A percentile compares a stretch with the other conserved stretches of the same genome.
Conservation (phyloP, 305 asterid species). For the Fraxinus nigra region DNA sequence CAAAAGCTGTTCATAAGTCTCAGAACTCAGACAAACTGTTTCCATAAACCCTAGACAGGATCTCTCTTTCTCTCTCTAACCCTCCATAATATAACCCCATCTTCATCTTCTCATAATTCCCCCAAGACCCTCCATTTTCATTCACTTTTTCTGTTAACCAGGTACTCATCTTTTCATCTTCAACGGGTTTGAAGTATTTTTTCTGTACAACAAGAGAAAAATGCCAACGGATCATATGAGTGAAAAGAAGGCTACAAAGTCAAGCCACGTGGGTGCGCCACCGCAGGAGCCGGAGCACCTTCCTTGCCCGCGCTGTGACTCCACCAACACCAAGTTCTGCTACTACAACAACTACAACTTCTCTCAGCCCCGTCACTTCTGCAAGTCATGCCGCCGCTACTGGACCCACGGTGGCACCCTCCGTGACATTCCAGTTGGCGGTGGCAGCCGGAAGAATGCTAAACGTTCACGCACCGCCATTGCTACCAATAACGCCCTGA, state of each 20-base stretch:
- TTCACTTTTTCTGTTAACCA: not conserved
- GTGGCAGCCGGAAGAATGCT: slow-evolving; percentile 79
- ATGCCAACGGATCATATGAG: slow-evolving; percentile 43
- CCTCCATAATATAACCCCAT: slow-evolving; percentile 37
- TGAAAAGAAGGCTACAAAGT: slow-evolving; percentile 36
- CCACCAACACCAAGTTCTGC: slow-evolving; percentile 79
- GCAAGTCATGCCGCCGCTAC: slow-evolving; percentile 91
- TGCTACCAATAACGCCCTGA: not conserved
- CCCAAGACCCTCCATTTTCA: not conserved
- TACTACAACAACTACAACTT: slow-evolving; percentile 93
- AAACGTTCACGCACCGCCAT: slow-evolving; percentile 58
- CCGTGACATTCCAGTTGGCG: slow-evolving; percentile 85
- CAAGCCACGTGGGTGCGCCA: slow-evolving; percentile 47
- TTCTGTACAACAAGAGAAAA: not conserved
- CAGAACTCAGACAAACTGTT: slow-evolving; percentile 42
- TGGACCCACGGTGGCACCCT: slow-evolving; percentile 94
- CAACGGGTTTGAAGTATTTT: not conserved
- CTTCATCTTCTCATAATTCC: not conserved
- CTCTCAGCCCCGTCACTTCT: slow-evolving; percentile 88
- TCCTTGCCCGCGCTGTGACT: slow-evolving; percentile 89
- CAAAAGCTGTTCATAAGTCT: slow-evolving; percentile 58
- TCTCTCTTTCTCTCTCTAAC: slow-evolving; percentile 28
- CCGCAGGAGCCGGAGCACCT: slow-evolving; percentile 82
- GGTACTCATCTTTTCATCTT: not conserved
- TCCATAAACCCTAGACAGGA: slow-evolving; percentile 29